Conservation (phyloP, 1,139 yeast genomes). For the Zygosaccharomyces sapae region DNA sequence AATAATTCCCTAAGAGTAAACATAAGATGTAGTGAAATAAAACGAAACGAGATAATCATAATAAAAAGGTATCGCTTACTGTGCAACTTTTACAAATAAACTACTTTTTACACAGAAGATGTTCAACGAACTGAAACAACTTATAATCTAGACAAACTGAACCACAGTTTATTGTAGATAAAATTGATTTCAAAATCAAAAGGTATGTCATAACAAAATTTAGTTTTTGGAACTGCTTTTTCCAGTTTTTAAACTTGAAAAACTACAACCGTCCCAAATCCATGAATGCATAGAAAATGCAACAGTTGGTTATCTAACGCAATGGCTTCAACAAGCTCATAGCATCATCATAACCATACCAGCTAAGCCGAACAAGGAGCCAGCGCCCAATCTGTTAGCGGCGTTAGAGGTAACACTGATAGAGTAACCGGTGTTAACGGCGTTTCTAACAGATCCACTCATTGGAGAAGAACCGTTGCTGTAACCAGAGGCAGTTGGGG, state of each 20-base stretch:
- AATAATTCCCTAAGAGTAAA: too few relatives aligned
- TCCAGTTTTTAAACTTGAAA: neutral
- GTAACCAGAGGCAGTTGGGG: constrained; percentile 1
- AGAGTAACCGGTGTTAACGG: constrained; percentile 7
- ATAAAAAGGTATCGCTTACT: neutral
- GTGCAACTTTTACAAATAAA: constrained; percentile 3
- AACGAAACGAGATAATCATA: neutral
- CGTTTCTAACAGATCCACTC: constrained; percentile 2
- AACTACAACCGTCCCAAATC: neutral
- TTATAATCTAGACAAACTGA: constrained; percentile 8
- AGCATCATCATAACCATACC: constrained; percentile 11
- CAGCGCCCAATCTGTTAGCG: constrained; percentile 14
- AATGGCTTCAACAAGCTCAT: constrained; percentile 1
- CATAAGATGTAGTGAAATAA: too few relatives aligned
- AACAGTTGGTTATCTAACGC: neutral
- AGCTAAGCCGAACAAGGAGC: constrained; percentile 12
- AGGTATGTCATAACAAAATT: constrained; percentile 3
- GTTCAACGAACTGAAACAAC: constrained; percentile 5
- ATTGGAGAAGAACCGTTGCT: constrained; percentile 8
- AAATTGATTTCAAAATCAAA: constrained; percentile 2
- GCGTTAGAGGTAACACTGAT: constrained; percentile 15
- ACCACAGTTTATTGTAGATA: constrained; percentile 4
- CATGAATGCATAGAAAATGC: neutral
- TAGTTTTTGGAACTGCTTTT: constrained; percentile 3
- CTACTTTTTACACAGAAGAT: constrained; percentile 3